Evolutionary conservation across 2,329 filamentous ascomycete species (phyloP).

Genomic region (Botrytis deweyae): DNA sequence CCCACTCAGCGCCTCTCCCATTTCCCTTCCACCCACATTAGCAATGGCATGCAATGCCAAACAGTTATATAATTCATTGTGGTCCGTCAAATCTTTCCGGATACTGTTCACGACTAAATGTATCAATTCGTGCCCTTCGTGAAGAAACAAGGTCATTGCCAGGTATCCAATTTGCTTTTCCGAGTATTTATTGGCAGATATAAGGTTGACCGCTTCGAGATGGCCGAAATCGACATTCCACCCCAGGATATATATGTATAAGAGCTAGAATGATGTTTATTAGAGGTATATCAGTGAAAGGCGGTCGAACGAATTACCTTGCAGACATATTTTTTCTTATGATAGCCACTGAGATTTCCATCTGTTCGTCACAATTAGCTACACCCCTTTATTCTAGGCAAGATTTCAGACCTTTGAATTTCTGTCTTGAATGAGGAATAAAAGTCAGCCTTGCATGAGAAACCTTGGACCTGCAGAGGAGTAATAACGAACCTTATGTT

Average conservation of each 20-base stretch:
- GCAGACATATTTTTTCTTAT: constrained; percentile 99
- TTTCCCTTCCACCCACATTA: constrained; percentile 93
- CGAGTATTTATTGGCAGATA: constrained; percentile 95
- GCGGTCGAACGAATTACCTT: constrained; percentile 55
- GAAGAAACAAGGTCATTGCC: constrained; percentile 93
- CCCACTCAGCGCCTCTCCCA: constrained; percentile 88
- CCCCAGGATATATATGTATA: constrained; percentile 98
- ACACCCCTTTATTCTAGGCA: constrained; percentile 8
- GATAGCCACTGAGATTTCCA: constrained; percentile 89
- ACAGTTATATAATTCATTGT: constrained; percentile 98
- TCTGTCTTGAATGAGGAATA: constrained; percentile 59
- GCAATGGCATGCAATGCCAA: constrained; percentile 95
- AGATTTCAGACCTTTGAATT: constrained; percentile 72
- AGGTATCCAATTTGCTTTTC: constrained; percentile 99
- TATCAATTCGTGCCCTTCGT: constrained; percentile 93
- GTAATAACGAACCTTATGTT: constrained; percentile 72
- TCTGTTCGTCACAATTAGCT: constrained; percentile 48
- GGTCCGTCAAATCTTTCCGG: constrained; percentile 88
- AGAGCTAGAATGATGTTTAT: constrained; percentile 49
- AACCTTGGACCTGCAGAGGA: constrained; percentile 16
- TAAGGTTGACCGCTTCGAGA: constrained; percentile 95
- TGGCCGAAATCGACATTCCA: constrained; percentile 99
- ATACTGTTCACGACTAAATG: constrained; percentile 98
- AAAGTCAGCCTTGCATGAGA: constrained; percentile 29
- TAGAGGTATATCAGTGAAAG: neutral